These are phyloP conservation scores for Colletotrichum sojae DNA, from an alignment of 2,329 filamentous ascomycete genomes.

Conservation along the genomic window DNA sequence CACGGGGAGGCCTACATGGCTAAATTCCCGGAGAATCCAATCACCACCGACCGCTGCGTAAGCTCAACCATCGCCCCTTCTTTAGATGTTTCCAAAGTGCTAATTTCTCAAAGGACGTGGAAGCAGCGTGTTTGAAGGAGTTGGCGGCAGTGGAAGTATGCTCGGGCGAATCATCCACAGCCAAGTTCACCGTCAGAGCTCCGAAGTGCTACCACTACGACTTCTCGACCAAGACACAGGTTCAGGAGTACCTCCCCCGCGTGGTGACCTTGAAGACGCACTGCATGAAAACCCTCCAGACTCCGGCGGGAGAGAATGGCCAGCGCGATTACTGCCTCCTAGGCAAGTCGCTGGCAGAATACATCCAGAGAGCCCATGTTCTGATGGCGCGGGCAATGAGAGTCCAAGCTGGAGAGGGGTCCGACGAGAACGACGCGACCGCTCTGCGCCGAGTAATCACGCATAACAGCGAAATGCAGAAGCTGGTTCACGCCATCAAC, in stretches of 20 bases:
- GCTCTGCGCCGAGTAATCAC: not conserved
- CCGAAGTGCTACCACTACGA: conserved; percentile 65
- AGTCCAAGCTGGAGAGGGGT: fast-evolving
- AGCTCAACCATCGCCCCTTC: not conserved
- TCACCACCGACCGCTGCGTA: conserved; percentile 17
- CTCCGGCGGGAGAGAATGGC: conserved; percentile 34
- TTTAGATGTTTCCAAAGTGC: not conserved
- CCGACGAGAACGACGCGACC: not conserved
- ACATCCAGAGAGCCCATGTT: not conserved
- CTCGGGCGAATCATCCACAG: not conserved
- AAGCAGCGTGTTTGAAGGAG: conserved; percentile 1
- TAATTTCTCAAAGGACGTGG: not conserved
- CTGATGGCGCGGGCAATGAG: not conserved
- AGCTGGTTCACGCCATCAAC: conserved; percentile 11
- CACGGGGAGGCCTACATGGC: conserved; percentile 9
- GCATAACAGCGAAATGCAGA: not conserved
- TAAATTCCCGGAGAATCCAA: not conserved
- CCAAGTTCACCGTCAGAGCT: conserved; percentile 56
- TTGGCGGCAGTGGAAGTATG: not conserved
- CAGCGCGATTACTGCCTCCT: conserved; percentile 54
- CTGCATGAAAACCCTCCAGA: conserved; percentile 54
- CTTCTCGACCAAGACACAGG: conserved; percentile 61
- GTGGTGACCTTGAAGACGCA: conserved; percentile 66
- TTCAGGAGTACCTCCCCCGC: conserved; percentile 66
- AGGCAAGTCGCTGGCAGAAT: conserved; percentile 60